A percentile compares a stretch with the other conserved stretches of the same genome.
These are phyloP conservation scores for Clavaria fumosa DNA, from an alignment of 768 basidiomycete genomes.

Conservation along the genomic window DNA sequence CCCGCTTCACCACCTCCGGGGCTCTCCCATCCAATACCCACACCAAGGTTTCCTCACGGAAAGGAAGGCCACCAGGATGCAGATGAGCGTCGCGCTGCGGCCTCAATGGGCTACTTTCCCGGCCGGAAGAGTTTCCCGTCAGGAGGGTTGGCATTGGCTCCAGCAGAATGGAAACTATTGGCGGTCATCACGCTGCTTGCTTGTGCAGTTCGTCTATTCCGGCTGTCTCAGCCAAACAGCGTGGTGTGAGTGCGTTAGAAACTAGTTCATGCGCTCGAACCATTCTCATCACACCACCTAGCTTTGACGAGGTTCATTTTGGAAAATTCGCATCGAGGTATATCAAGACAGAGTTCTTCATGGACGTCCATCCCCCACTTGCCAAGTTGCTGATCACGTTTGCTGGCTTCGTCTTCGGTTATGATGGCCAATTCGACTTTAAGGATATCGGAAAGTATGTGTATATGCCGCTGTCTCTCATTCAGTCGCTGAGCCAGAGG, in stretches of 20 bases:
- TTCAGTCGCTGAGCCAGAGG: constrained; percentile 4
- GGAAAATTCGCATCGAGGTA: constrained; percentile 94
- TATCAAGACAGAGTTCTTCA: constrained; percentile 81
- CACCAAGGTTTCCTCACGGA: constrained; percentile 49
- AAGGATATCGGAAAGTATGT: constrained; percentile 93
- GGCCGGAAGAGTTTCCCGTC: constrained; percentile 30
- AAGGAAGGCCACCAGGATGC: constrained; percentile 58
- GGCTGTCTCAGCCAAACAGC: constrained; percentile 72
- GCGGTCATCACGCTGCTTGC: constrained; percentile 53
- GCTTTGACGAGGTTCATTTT: constrained; percentile 98
- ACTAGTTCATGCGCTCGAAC: constrained; percentile 2
- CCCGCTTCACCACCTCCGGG: constrained; percentile 52
- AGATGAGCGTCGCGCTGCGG: constrained; percentile 53
- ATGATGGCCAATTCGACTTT: constrained; percentile 89
- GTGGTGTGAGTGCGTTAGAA: constrained; percentile 58
- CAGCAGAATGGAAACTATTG: constrained; percentile 68
- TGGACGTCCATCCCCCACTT: constrained; percentile 94
- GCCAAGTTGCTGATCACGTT: constrained; percentile 93
- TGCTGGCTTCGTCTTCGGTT: constrained; percentile 75
- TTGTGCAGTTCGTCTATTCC: constrained; percentile 67
- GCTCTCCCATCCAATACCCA: constrained; percentile 22
- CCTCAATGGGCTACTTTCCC: constrained; percentile 47
- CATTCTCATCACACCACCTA: constrained; percentile 17
- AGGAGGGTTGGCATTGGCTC: constrained; percentile 50
- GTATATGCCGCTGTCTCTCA: constrained; percentile 3